These are phyloP conservation scores for Ophiostoma perfectum DNA, from an alignment of 2,329 filamentous ascomycete genomes.

Conservation along the genomic window DNA sequence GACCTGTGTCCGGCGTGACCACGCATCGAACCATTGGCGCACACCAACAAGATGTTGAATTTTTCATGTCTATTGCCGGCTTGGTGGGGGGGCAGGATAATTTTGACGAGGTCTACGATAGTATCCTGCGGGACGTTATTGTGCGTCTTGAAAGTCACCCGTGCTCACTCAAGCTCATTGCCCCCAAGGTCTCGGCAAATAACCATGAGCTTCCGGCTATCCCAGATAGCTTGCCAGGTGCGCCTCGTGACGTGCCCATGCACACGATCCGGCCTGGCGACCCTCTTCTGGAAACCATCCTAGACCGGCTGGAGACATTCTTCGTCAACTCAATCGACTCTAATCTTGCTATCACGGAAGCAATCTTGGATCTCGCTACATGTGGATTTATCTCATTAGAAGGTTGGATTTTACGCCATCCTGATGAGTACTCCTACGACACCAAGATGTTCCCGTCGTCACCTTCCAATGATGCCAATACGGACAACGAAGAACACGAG, in stretches of 20 bases:
- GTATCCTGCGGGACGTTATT: slow-evolving; percentile 65
- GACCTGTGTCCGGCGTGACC: slow-evolving; percentile 41
- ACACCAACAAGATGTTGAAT: slow-evolving; percentile 68
- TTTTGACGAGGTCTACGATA: slow-evolving; percentile 68
- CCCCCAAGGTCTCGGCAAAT: slow-evolving; percentile 52
- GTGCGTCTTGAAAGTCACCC: slow-evolving; percentile 65
- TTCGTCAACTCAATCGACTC: slow-evolving; percentile 87
- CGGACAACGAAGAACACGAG: neutral
- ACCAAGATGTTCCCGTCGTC: neutral
- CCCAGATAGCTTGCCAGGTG: slow-evolving; percentile 53
- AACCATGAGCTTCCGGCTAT: slow-evolving; percentile 53
- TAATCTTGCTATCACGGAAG: slow-evolving; percentile 81
- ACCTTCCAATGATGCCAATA: neutral
- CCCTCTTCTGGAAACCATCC: slow-evolving; percentile 58
- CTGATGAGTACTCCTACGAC: slow-evolving; percentile 52
- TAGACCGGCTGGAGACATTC: slow-evolving; percentile 68
- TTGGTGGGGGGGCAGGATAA: slow-evolving; percentile 62
- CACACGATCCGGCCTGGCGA: slow-evolving; percentile 60
- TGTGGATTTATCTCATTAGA: slow-evolving; percentile 82
- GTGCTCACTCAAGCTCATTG: slow-evolving; percentile 65
- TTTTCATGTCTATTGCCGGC: slow-evolving; percentile 63
- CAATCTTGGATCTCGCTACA: slow-evolving; percentile 72
- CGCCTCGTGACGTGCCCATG: slow-evolving; percentile 54
- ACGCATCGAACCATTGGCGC: slow-evolving; percentile 60
- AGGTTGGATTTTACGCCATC: slow-evolving; percentile 79